Evolutionary conservation across 1,284 basidiomycete species (phyloP), one percentile per base, ranked within the genome.

Genomic region (Marasmius tenuissimus): DNA sequence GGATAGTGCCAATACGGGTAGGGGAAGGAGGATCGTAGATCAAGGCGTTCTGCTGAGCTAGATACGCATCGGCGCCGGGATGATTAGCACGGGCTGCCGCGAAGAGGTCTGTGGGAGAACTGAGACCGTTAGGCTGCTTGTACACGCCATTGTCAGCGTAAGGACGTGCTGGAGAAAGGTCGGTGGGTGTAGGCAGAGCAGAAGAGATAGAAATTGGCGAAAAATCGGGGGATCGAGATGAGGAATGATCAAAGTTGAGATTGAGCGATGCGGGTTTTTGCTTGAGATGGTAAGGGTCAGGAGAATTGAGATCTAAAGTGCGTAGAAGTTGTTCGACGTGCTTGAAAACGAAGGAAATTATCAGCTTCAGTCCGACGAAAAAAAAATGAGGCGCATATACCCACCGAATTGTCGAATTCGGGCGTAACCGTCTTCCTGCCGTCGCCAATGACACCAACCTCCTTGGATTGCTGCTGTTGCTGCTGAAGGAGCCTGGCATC

Each of bases 241-340:
- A 78, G 20, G 75, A 71, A 59, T 47, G 45, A 47, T 78, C 76
- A 39, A 81, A 74, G 58, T 78, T 75, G 61, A 82, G 69, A 54
- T 76, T 79, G 66, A 81, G 71, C 59, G 75, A 11, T n/a, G 52
- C 74, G n/a, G 77, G 77, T 63, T 81, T 82, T 59, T 81, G 61
- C 22, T 45, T 55, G 18, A 59, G 79, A 20, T 71, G 64, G 63
- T 74, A 78, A 65, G 85, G 87, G 66, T 78, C 83, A 33, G 89
- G 89, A 37, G 89, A 91, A 70, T 86, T 87, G 66, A 92, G 84
- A 70, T 92, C 86, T 58, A 92, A 78, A 27, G 88, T 85, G 50
- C 90, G 86, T 59, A 92, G 77, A 49, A 92, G 80, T 73, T 91
- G 88, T 68, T 90, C 88, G 65, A 92, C 86, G 69, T 90, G 88